A percentile compares a stretch with the other conserved stretches of the same genome.
phyloP scores from a whole-genome alignment of 1,284 basidiomycete species.

The Taiwanofungus camphoratus region DNA sequence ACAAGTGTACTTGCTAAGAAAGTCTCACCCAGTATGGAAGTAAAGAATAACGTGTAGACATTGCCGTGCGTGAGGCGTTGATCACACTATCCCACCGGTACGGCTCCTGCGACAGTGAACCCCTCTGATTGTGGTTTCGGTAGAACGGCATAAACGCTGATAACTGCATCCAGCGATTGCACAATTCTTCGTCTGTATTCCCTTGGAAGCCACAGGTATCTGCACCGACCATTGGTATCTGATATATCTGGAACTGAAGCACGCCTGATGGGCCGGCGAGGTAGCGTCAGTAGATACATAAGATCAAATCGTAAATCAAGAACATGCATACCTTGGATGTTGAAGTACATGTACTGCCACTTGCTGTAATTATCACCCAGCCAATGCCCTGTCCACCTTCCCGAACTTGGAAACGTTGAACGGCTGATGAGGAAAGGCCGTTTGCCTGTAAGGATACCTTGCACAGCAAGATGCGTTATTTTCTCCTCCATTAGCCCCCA shows the following conservation, averaged over 20 bases:
- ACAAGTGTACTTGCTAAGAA: neutral
- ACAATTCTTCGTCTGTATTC: slow-evolving; percentile 77
- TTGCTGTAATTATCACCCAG: slow-evolving; percentile 56
- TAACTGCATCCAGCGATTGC: slow-evolving; percentile 79
- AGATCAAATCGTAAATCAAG: neutral
- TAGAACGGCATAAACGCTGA: slow-evolving; percentile 73
- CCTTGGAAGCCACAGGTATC: slow-evolving; percentile 65
- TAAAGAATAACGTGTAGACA: slow-evolving; percentile 58
- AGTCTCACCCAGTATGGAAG: slow-evolving; percentile 67
- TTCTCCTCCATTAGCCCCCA: slow-evolving; percentile 63
- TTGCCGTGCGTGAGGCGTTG: slow-evolving; percentile 65
- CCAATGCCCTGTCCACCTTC: slow-evolving; percentile 56
- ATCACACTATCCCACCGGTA: slow-evolving; percentile 74
- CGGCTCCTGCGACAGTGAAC: slow-evolving; percentile 64
- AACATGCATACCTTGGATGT: slow-evolving; percentile 39
- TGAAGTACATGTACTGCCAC: slow-evolving; percentile 55
- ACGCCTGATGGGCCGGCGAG: slow-evolving; percentile 30
- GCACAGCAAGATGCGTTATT: slow-evolving; percentile 51
- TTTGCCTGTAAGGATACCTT: slow-evolving; percentile 43
- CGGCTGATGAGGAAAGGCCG: slow-evolving; percentile 64
- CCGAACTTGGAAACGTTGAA: slow-evolving; percentile 62
- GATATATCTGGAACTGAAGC: slow-evolving; percentile 72
- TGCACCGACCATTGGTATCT: slow-evolving; percentile 73
- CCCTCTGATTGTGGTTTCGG: slow-evolving; percentile 60
- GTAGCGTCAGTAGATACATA: too few relatives aligned